phyloP scores from a whole-genome alignment of 371 early-diverging fungal genomes.

The Lichtheimia corymbifera region DNA sequence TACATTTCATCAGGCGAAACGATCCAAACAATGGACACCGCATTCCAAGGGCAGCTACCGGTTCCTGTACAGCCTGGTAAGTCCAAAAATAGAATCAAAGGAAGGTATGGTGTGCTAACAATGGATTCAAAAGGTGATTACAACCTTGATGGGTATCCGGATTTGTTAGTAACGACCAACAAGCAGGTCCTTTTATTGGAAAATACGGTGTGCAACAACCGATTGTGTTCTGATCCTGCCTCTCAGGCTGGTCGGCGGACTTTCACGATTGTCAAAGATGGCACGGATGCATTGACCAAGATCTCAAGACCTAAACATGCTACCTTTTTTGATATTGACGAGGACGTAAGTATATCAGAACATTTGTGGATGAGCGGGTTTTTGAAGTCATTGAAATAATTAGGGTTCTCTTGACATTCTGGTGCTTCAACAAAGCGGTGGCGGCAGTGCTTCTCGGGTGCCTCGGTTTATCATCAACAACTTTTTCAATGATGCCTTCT shows the following conservation, averaged over 20 bases:
- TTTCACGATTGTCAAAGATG: constrained; percentile 59
- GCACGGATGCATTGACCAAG: constrained; percentile 57
- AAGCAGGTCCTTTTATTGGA: constrained; percentile 56
- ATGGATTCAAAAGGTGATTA: constrained; percentile 65
- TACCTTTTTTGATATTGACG: constrained; percentile 84
- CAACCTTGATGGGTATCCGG: constrained; percentile 92
- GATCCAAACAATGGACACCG: constrained; percentile 41
- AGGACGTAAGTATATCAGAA: constrained; percentile 63
- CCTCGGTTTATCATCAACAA: constrained; percentile 75
- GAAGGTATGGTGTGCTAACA: not conserved
- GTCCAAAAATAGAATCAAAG: not conserved
- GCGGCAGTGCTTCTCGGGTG: constrained; percentile 20
- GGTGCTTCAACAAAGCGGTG: constrained; percentile 43
- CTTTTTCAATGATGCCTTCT: constrained; percentile 91
- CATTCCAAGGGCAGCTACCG: constrained; percentile 61
- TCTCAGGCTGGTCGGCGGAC: constrained; percentile 48
- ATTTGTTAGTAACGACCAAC: constrained; percentile 66
- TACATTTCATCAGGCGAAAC: constrained; percentile 51
- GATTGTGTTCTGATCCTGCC: constrained; percentile 46
- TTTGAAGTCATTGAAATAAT: not conserved
- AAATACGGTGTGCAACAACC: constrained; percentile 58
- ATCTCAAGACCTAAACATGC: constrained; percentile 60
- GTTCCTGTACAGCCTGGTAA: constrained; percentile 50
- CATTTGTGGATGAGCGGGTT: not conserved
- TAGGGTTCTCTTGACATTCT: constrained; percentile 88